Evolutionary conservation across 73 alveolate genomes (phyloP).

Genomic region (Paramecium caudatum): DNA sequence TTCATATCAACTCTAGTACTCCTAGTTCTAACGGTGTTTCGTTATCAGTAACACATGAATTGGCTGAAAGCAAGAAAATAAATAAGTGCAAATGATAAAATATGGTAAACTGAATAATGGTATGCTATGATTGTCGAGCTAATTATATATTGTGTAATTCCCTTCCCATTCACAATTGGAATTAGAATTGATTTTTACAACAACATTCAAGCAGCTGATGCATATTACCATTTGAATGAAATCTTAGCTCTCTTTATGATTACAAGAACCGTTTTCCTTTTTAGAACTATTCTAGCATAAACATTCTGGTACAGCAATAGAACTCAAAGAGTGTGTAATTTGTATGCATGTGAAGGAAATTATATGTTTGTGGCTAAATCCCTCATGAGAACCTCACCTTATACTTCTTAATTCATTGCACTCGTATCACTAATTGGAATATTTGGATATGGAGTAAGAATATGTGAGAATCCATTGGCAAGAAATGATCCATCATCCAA

Average conservation of each 20-base stretch:
- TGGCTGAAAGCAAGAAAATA: constrained; percentile 27
- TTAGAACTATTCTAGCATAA: constrained; percentile 54
- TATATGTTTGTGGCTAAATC: constrained; percentile 66
- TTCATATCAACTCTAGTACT: constrained; percentile 18
- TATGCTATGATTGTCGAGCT: constrained; percentile 51
- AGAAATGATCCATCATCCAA: constrained; percentile 43
- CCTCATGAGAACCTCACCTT: constrained; percentile 62
- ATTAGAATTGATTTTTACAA: constrained; percentile 55
- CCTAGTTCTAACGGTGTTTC: constrained; percentile 28
- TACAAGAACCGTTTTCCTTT: constrained; percentile 12
- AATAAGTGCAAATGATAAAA: constrained; percentile 24
- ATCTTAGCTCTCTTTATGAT: constrained; percentile 59
- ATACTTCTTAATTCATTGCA: constrained; percentile 50
- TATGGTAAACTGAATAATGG: constrained; percentile 43
- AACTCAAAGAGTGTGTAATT: constrained; percentile 71
- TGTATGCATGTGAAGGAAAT: constrained; percentile 73
- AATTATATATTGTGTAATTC: constrained; percentile 30
- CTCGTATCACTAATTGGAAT: background rate
- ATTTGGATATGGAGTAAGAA: constrained; percentile 63
- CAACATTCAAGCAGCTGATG: constrained; percentile 26
- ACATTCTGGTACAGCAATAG: constrained; percentile 69
- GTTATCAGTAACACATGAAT: constrained; percentile 51
- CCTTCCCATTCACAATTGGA: constrained; percentile 46
- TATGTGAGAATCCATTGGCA: constrained; percentile 70
- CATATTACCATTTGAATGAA: constrained; percentile 70